A percentile compares a stretch with the other conserved stretches of the same genome.
These are phyloP conservation scores for Trichophyton schoenleinii DNA, from an alignment of 2,329 filamentous ascomycete genomes.

Conservation along the genomic window DNA sequence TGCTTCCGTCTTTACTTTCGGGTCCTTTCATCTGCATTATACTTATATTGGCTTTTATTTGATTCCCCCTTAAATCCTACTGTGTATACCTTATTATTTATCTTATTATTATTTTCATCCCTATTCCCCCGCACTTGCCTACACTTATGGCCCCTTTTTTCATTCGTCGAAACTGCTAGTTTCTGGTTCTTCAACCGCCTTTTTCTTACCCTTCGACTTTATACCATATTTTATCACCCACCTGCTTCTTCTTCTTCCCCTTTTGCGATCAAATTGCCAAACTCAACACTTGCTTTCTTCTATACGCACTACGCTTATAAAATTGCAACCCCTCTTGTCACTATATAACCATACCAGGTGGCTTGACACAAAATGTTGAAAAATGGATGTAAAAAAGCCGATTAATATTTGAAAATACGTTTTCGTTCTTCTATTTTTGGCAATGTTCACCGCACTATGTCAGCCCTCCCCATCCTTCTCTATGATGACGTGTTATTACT, in stretches of 20 bases:
- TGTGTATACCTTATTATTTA: background rate
- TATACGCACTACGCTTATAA: constrained; percentile 2
- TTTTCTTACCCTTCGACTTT: background rate
- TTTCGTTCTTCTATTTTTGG: constrained; percentile 2
- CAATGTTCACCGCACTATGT: background rate
- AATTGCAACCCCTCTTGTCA: background rate
- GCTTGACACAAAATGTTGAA: background rate
- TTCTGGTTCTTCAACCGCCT: background rate
- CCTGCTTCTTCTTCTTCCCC: background rate
- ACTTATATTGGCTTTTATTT: background rate
- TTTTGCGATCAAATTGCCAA: background rate
- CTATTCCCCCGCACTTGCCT: background rate
- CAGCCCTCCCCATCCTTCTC: background rate
- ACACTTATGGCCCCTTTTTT: background rate
- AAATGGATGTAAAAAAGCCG: background rate
- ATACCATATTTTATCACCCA: constrained; percentile 5
- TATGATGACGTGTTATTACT: background rate
- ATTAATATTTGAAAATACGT: background rate
- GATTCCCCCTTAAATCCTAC: background rate
- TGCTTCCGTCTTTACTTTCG: constrained; percentile 2
- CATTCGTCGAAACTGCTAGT: background rate
- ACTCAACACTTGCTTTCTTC: background rate
- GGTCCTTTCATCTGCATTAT: background rate
- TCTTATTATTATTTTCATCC: background rate
- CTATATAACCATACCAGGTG: background rate